Evolutionary conservation across 2,329 filamentous ascomycete species (phyloP), one percentile per base, ranked within the genome.

Genomic region (Metarhizium brunneum): DNA sequence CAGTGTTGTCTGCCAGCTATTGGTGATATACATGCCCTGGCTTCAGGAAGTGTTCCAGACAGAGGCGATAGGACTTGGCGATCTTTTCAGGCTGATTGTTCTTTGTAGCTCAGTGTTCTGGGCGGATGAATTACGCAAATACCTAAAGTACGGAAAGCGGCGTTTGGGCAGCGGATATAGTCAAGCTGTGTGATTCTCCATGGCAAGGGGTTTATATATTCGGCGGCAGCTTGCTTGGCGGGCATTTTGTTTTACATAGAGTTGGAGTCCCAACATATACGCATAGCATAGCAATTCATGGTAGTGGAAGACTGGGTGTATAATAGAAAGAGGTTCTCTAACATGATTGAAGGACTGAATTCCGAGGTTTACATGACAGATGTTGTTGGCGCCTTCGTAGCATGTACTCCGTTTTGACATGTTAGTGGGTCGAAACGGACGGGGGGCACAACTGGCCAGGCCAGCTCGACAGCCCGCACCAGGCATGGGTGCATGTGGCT

Each of bases 21-120:
- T 92, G 59, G 95, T 99, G 55, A 90, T 99, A 54, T 99, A 97
- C 71, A 85, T 97, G 60, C 94, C 94, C 10, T 92, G 91, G 74
- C 75, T 99, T 63, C 94, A 99, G 73, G 83, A 88, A 53, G 86
- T 97, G 5, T 99, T 99, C 74, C 94, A 99, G 75, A 99, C 94
- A 0, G 94, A 99, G 71, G 86, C 88, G 1, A 72, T 99, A 54
- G 76, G 83, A 0, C 68, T 92, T 8, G 74, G 80, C 58, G 94
- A 99, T 75, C 71, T 97, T 55, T 65, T 91, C 45, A 76, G 84
- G 57, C 75, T 99, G 62, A 64, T 92, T 32, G 68, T 83, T 49
- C 76, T 99, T 58, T 88, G 92, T 58, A 97, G 92, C 73, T 84
- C 82, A 52, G 94, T 99, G 32, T 95, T 99, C 70, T 97, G 90